phyloP scores from a whole-genome alignment of 139 green algal genomes.

The Chlorella sp. region DNA sequence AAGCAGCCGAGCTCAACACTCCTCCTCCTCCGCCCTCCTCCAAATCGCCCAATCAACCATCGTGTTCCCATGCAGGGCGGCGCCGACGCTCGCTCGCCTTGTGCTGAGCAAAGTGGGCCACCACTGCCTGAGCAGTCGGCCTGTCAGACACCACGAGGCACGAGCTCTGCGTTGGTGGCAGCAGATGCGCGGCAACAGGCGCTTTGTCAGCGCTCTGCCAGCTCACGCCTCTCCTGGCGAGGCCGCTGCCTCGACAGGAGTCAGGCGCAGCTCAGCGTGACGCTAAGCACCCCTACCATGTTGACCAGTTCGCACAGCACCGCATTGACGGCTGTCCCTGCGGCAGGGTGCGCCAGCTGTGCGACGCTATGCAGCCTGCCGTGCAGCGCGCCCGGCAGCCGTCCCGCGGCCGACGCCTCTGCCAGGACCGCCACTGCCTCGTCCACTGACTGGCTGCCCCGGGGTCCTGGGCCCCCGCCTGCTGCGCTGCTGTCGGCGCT shows the following conservation, averaged over 20 bases:
- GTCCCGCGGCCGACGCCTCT: not conserved
- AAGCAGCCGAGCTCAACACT: too few species aligned
- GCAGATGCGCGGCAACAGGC: too few species aligned
- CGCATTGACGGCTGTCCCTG: conserved; percentile 43
- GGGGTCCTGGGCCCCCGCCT: not conserved
- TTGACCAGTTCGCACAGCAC: conserved; percentile 46
- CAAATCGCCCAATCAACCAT: too few species aligned
- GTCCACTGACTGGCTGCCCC: conserved; percentile 22
- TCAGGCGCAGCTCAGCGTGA: too few species aligned
- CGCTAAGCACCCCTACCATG: conserved; percentile 28
- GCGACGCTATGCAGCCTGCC: conserved; percentile 50
- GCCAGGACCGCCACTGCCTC: conserved; percentile 32
- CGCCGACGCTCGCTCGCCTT: too few species aligned
- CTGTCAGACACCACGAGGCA: conserved; percentile 51
- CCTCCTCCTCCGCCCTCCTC: too few species aligned
- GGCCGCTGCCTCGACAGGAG: too few species aligned
- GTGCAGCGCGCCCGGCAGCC: conserved; percentile 28
- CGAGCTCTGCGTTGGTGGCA: conserved; percentile 28
- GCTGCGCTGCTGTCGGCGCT: not conserved
- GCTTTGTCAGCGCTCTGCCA: too few species aligned
- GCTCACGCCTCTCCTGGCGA: too few species aligned
- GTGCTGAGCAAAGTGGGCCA: conserved; percentile 38
- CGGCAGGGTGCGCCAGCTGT: conserved; percentile 3
- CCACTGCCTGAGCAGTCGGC: conserved; percentile 18
- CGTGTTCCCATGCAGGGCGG: too few species aligned